phyloP scores from a whole-genome alignment of 257 asterid genomes.

The Pogostemon cablin region DNA sequence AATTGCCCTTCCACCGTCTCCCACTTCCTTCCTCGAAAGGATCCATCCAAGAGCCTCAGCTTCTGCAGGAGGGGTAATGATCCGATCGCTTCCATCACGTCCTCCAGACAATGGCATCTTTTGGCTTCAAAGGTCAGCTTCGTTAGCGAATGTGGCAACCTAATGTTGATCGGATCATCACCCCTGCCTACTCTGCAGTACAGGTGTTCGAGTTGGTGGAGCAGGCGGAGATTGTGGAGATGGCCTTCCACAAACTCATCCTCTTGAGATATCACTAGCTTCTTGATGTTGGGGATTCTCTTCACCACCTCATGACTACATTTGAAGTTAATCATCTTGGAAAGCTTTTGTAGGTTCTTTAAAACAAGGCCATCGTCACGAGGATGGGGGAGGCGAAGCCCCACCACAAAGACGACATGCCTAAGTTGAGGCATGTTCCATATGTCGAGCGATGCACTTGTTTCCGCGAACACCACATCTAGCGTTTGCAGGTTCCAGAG shows the following conservation, averaged over 20 bases:
- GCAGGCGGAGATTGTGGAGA: no score
- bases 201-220: not conserved
- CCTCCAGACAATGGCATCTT: constrained; percentile 16
- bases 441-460: not conserved
- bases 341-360: not conserved
- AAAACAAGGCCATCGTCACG: not conserved
- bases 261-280: not conserved
- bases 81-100: constrained; percentile 15
- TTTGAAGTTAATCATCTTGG: not conserved
- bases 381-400: constrained; percentile 14
- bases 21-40: constrained; percentile 11
- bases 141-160: constrained; percentile 22
- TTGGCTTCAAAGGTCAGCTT: not conserved
- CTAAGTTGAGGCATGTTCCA: constrained; percentile 32
- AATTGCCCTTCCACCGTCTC: constrained; percentile 18
- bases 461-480: not conserved
- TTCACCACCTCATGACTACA: not conserved
- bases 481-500: constrained; percentile 12
- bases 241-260: no score
- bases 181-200: not conserved
- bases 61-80: constrained; percentile 29
- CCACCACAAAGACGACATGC: not conserved
- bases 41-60: not conserved
- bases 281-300: not conserved
- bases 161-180: not conserved